phyloP scores from a whole-genome alignment of 2,329 filamentous ascomycete genomes.

The Cladophialophora chaetospira region DNA sequence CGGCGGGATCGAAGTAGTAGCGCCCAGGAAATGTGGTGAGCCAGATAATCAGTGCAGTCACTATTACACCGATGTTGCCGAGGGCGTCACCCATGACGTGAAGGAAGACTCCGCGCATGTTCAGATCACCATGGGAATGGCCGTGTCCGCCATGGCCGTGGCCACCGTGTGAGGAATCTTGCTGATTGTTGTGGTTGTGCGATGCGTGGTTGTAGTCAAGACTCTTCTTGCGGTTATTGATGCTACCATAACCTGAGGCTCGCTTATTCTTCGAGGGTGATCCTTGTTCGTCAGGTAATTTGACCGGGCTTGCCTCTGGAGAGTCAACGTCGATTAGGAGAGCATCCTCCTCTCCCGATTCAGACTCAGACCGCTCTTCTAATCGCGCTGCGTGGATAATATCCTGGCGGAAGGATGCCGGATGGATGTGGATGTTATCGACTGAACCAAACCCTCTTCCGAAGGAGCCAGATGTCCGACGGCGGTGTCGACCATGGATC shows the following conservation, averaged over 20 bases:
- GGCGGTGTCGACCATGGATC: constrained; percentile 52
- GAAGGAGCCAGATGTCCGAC: constrained; percentile 63
- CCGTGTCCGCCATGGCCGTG: constrained; percentile 63
- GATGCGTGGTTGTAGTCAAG: constrained; percentile 58
- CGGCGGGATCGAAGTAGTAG: constrained; percentile 85
- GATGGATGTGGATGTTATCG: constrained; percentile 78
- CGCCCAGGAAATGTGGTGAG: constrained; percentile 78
- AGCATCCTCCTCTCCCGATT: constrained; percentile 48
- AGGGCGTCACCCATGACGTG: constrained; percentile 58
- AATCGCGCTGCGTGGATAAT: constrained; percentile 82
- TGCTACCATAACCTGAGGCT: constrained; percentile 27
- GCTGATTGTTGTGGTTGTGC: constrained; percentile 81
- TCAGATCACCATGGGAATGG: constrained; percentile 84
- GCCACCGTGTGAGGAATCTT: constrained; percentile 50
- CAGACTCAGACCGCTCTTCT: constrained; percentile 54
- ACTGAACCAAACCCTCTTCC: constrained; percentile 58
- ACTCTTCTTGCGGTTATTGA: constrained; percentile 34
- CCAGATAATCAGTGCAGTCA: constrained; percentile 84
- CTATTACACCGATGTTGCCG: constrained; percentile 52
- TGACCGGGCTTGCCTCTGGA: constrained; percentile 36
- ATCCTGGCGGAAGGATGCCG: constrained; percentile 85
- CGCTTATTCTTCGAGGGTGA: constrained; percentile 35
- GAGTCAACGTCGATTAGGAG: constrained; percentile 37
- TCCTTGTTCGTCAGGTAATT: constrained; percentile 22
- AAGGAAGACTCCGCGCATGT: constrained; percentile 78